Base-by-base conservation (phyloP, 306 rosid species). In the Psophocarpus tetragonolobus region DNA sequence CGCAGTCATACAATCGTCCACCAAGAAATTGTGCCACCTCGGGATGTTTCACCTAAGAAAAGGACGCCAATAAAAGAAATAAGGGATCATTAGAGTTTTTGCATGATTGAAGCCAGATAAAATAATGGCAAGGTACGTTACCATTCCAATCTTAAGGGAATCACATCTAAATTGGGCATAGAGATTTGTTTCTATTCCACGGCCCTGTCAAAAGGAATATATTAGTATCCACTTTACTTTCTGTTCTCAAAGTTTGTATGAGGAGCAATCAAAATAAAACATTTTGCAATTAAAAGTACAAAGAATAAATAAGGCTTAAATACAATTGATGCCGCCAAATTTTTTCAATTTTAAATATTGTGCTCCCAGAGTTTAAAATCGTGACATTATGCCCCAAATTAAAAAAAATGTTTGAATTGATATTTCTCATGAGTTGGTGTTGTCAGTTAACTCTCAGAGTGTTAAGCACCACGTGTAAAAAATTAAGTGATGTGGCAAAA, bases 81-180 rank as follows among this genome's bases (percentile, higher is more conserved):
- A 12, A 72, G 30, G 17, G 32, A 48, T 70, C 23, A 56, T 39
- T 5, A 62, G 17, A 64, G 27, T 2, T 65, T 56, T 70, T 66
- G 84, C 51, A 60, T 58, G 29, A 6, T 29, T 29, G 38, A 4
- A 67, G 54, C 29, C 41, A 61, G 73, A 13, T 47, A 36, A 21
- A 58, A 11, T 65, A 68, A 39, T 54, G 30, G 32, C 36, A 17
- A 69, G 45, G 53, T 77, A 73, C 20, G 68, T 79, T 86, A 95
- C 99, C 97, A 95, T 92, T 66, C 99, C 99, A 74, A 95, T 92
- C 86, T 95, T 95, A 38, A 92, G 91, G 42, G 97, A 95, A 82
- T 95, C 99, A 57, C 97, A 92, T 84, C 84, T 91, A 14, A 95
- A 95, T 67, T 86, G 97, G 26, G 99, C 99, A 77, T 92, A 90